These are phyloP conservation scores for Apiospora hydei DNA, from an alignment of 2,329 filamentous ascomycete species.

Conservation along the genomic window DNA sequence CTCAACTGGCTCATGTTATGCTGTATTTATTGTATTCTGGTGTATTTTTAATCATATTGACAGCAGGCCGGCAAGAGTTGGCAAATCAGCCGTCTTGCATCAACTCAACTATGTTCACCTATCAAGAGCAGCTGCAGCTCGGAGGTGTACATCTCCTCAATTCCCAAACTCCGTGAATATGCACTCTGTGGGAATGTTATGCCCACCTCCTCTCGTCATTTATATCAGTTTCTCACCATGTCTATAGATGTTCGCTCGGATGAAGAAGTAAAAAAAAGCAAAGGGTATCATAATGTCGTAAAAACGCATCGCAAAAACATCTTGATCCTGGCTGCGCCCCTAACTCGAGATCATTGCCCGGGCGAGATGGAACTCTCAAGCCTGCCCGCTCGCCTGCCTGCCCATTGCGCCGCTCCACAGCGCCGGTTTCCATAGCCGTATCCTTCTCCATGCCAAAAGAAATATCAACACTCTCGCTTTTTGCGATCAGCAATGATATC, in stretches of 20 bases:
- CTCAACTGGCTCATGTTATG: neutral
- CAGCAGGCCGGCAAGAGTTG: neutral
- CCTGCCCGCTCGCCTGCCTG: neutral
- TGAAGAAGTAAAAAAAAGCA: constrained; percentile 13
- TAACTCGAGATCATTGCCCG: neutral
- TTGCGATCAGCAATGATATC: neutral
- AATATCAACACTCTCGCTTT: neutral
- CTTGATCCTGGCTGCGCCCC: neutral
- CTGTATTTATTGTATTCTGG: neutral
- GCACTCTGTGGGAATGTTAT: neutral
- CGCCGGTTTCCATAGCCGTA: neutral
- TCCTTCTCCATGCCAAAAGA: neutral
- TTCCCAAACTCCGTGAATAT: neutral
- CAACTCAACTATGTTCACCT: neutral
- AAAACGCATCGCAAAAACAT: constrained; percentile 18
- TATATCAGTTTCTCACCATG: neutral
- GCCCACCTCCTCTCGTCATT: neutral
- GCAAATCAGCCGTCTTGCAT: neutral
- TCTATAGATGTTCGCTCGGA: constrained; percentile 2
- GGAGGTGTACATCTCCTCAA: neutral
- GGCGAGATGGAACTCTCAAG: neutral
- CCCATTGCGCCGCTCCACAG: neutral
- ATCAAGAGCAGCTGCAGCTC: neutral
- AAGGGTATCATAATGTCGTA: constrained; percentile 23
- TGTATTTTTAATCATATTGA: neutral